Evolutionary conservation across 768 basidiomycete species (phyloP).

Genomic region (Calocera cornea): DNA sequence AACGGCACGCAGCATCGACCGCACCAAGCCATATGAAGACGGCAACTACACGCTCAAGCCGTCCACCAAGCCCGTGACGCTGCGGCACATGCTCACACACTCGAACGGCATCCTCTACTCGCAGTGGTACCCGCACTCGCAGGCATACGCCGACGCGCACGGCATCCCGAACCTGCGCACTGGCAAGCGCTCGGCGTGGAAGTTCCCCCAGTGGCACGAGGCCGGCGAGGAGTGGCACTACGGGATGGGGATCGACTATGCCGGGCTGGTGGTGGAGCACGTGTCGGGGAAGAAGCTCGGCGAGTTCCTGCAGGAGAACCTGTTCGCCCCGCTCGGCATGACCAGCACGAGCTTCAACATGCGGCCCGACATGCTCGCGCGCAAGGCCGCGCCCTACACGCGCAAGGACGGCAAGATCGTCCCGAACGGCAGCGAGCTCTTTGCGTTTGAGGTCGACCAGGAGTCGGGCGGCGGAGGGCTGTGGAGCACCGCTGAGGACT

Average conservation of each 20-base stretch:
- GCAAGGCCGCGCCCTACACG: not conserved
- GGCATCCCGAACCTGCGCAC: not conserved
- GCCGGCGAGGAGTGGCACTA: constrained; percentile 2
- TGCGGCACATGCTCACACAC: not conserved
- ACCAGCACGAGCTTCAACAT: not conserved
- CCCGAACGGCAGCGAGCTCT: not conserved
- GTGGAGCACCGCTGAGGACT: not conserved
- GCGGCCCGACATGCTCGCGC: not conserved
- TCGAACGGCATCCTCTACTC: not conserved
- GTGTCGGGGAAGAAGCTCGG: not conserved
- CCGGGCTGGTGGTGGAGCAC: not conserved
- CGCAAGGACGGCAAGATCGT: not conserved
- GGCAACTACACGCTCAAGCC: constrained; percentile 2
- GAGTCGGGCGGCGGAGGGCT: not conserved
- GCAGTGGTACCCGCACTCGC: not conserved
- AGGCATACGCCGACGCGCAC: not conserved
- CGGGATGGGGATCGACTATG: constrained; percentile 5
- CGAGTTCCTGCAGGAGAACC: not conserved
- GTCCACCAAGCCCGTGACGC: not conserved
- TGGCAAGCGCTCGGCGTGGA: not conserved
- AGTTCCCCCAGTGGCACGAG: not conserved
- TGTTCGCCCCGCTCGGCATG: constrained; percentile 1
- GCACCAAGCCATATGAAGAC: not conserved
- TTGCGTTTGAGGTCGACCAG: not conserved
- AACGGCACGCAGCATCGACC: not conserved